Conservation (phyloP, 2,329 filamentous ascomycete species). For the Monilinia fructigena region DNA sequence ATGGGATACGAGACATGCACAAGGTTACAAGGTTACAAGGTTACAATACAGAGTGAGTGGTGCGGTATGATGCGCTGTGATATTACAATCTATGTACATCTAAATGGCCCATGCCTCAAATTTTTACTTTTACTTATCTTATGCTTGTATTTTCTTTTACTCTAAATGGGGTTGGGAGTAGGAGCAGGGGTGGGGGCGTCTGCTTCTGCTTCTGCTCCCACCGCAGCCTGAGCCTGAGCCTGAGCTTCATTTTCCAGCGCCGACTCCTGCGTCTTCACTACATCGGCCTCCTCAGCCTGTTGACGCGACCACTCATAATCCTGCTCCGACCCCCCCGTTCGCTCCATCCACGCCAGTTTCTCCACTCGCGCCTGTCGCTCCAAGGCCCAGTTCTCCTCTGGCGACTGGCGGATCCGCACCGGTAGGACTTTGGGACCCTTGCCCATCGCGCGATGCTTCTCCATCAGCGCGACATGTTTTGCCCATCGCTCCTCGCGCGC, state of each 20-base stretch:
- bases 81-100: constrained; percentile 13
- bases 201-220: not conserved
- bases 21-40: too few species aligned
- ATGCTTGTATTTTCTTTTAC: not conserved
- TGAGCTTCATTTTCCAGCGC: not conserved
- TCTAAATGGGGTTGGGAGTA: constrained; percentile 1
- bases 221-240: not conserved
- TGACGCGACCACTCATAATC: not conserved
- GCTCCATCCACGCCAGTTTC: constrained; percentile 13
- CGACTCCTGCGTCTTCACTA: not conserved
- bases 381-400: not conserved
- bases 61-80: not conserved
- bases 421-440: not conserved
- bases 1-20: too few species aligned
- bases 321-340: not conserved
- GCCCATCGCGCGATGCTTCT: not conserved
- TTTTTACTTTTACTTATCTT: not conserved
- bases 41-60: too few species aligned
- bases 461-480: constrained; percentile 14
- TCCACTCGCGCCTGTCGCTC: not conserved
- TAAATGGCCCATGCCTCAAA: not conserved
- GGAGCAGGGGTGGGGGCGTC: not conserved
- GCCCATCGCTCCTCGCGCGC: constrained; percentile 7
- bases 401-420: not conserved
- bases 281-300: not conserved